Conservation (phyloP, 129 eudicot genomes). For the Flaveria linearis region DNA sequence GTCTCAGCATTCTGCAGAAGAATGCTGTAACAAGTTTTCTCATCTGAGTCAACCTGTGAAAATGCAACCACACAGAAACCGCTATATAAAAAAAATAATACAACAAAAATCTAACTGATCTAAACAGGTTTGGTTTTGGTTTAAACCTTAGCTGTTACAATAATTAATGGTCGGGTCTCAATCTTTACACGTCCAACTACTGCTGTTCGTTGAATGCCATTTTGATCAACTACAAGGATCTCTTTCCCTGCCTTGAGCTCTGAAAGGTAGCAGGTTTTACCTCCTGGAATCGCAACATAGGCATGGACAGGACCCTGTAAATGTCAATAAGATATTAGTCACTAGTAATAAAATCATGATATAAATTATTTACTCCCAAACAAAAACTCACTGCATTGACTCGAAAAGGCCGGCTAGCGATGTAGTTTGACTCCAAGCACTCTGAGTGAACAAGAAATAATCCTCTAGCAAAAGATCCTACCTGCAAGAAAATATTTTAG, state of each 20-base stretch:
- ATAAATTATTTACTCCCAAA: background rate
- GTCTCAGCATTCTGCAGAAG: constrained; percentile 94
- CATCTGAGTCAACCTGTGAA: constrained; percentile 49
- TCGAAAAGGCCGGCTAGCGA: constrained; percentile 95
- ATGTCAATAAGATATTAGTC: constrained; percentile 13
- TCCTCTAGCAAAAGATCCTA: constrained; percentile 96
- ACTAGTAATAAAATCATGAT: background rate
- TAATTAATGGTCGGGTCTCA: constrained; percentile 78
- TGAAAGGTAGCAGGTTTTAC: constrained; percentile 92
- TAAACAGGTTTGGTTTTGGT: constrained; percentile 6
- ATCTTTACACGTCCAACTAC: constrained; percentile 94
- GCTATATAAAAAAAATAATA: background rate
- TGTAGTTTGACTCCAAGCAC: constrained; percentile 87
- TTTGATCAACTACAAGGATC: constrained; percentile 73
- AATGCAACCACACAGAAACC: background rate
- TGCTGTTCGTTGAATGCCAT: constrained; percentile 77
- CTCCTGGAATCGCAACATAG: constrained; percentile 91
- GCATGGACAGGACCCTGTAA: constrained; percentile 95
- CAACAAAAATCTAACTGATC: background rate
- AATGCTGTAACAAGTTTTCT: constrained; percentile 57
- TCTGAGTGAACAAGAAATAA: constrained; percentile 97
- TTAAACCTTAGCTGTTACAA: constrained; percentile 80
- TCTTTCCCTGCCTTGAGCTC: constrained; percentile 91
- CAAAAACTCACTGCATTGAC: constrained; percentile 86
- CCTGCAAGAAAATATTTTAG: constrained; percentile 42